phyloP scores from a whole-genome alignment of 2,329 filamentous ascomycete species.

The Paecilomyces sp. region DNA sequence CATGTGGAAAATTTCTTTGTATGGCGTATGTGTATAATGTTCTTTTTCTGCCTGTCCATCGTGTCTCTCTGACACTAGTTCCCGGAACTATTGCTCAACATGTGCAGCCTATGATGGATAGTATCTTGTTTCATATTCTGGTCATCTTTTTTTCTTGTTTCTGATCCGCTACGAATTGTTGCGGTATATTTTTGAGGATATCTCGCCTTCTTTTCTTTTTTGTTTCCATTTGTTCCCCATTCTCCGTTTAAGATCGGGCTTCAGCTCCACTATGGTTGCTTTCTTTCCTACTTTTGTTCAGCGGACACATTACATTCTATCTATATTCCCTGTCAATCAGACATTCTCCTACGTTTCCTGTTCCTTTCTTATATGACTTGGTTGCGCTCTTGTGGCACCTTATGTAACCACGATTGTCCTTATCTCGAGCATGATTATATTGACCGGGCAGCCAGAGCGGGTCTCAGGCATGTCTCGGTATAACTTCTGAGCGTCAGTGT shows the following conservation, averaged over 20 bases:
- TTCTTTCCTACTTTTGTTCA: neutral
- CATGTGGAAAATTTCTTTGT: neutral
- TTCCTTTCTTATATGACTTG: neutral
- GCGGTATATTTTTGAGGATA: neutral
- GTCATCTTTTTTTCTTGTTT: neutral
- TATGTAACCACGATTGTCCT: neutral
- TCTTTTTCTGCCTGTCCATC: neutral
- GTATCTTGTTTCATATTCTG: neutral
- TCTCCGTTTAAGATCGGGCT: neutral
- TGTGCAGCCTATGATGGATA: neutral
- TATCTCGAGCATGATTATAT: neutral
- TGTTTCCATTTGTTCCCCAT: neutral
- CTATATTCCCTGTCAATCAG: neutral
- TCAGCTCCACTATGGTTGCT: neutral
- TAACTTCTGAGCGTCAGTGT: neutral
- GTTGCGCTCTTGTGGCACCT: neutral
- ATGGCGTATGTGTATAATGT: neutral
- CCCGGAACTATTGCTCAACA: neutral
- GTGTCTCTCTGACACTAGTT: neutral
- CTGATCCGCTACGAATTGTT: neutral
- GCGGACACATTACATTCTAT: neutral
- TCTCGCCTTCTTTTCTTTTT: neutral
- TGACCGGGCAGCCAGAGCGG: neutral
- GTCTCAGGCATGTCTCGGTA: neutral
- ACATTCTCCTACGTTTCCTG: neutral